Percentiles rank a stretch among this genome's conserved stretches.
Conservation (phyloP, 2,329 filamentous ascomycete genomes). For the Hymenoscyphus occultus region DNA sequence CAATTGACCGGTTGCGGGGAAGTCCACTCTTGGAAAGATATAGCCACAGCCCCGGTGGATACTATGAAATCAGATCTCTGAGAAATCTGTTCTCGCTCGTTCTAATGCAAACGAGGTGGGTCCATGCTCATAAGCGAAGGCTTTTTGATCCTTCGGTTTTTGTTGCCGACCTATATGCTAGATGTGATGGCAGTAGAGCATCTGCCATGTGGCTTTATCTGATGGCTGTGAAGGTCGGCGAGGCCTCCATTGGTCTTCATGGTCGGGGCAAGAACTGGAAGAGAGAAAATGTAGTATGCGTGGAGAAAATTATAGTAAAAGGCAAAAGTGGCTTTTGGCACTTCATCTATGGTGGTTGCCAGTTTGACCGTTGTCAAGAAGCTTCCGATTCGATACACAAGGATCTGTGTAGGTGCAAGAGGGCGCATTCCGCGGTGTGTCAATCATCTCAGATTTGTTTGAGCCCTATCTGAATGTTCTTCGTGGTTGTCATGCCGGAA, state of each 20-base stretch:
- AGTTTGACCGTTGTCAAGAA: slow-evolving; percentile 15
- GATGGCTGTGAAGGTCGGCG: slow-evolving; percentile 27
- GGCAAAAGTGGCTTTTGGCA: slow-evolving; percentile 7
- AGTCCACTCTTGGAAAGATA: slow-evolving; percentile 12
- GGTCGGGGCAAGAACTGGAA: not conserved
- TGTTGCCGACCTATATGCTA: slow-evolving; percentile 5
- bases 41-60: slow-evolving; percentile 22
- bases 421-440: slow-evolving; percentile 19
- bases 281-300: not conserved
- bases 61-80: slow-evolving; percentile 20
- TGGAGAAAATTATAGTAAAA: not conserved
- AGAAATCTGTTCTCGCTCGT: slow-evolving; percentile 19
- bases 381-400: slow-evolving; percentile 14
- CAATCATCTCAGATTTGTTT: not conserved
- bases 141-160: slow-evolving; percentile 24
- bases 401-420: not conserved
- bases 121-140: slow-evolving; percentile 20
- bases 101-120: slow-evolving; percentile 22
- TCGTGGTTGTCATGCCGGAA: slow-evolving; percentile 1
- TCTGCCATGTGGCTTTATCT: slow-evolving; percentile 17
- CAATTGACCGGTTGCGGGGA: not conserved
- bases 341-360: slow-evolving; percentile 4
- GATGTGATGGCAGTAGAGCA: slow-evolving; percentile 3
- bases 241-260: slow-evolving; percentile 17
- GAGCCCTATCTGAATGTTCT: not conserved